Evolutionary conservation across 2,329 filamentous ascomycete genomes (phyloP).

Genomic region (Conoideocrella luteorostrata): DNA sequence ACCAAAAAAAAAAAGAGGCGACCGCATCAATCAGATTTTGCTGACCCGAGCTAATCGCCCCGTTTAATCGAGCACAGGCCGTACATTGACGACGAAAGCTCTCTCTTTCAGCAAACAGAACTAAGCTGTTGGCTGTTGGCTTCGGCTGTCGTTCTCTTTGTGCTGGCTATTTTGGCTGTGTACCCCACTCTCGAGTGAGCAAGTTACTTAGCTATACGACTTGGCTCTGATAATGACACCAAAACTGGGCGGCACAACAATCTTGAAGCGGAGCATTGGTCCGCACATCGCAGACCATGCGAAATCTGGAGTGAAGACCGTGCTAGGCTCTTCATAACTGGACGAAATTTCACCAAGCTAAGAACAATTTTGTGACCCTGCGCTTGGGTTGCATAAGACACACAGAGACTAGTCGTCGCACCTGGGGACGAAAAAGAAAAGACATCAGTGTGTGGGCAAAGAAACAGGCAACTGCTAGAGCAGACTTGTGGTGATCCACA

Average conservation of each 20-base stretch:
- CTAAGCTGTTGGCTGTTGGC: not conserved
- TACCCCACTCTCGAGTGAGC: not conserved
- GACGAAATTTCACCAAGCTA: not conserved
- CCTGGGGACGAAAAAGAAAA: constrained; percentile 15
- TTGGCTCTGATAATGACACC: too few species aligned
- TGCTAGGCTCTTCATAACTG: not conserved
- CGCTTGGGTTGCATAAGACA: constrained; percentile 12
- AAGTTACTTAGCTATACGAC: too few species aligned
- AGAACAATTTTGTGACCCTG: constrained; percentile 8
- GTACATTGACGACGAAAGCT: not conserved
- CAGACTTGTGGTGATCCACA: constrained; percentile 9
- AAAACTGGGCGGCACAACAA: not conserved
- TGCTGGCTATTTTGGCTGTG: not conserved
- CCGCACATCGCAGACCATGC: not conserved
- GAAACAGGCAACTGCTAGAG: constrained; percentile 2
- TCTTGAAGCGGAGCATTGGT: not conserved
- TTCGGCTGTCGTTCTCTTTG: not conserved
- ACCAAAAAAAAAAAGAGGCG: not conserved
- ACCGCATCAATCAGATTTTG: not conserved
- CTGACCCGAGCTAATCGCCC: constrained; percentile 1
- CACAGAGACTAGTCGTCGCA: constrained; percentile 12
- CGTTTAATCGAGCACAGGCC: not conserved
- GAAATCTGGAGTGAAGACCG: not conserved
- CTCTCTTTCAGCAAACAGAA: constrained; percentile 1
- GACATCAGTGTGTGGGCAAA: constrained; percentile 2